Evolutionary conservation across 1,139 yeast genomes (phyloP), one percentile per base, ranked within the genome.

Genomic region (Yamadazyma triangularis): DNA sequence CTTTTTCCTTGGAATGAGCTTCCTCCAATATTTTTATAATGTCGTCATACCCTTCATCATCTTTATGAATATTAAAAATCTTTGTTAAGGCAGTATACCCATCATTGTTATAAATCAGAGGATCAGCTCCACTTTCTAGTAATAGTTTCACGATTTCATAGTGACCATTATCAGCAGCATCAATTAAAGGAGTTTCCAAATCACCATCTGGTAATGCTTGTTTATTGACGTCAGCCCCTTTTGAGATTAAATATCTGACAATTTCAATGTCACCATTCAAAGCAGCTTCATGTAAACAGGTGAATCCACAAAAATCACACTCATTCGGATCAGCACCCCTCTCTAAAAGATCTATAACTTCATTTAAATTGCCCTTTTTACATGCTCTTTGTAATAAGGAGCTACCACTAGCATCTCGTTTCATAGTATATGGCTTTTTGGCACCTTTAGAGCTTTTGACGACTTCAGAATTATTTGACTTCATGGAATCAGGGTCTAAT

Each of bases 201-300:
- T 86, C 95, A 36, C 82, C 87, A 9, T 79, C 84, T 6, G 85
- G 93, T 9, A 88, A 79, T 0, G 74, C 71, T 46, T 84, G 83
- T 8, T 80, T 73, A 54, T 88, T 84, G 4, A 85, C 81, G 40
- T 79, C 70, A 1, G 91, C 91, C 4, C 86, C 87, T 39, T 72
- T 59, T 13, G 66, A 64, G 8, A 82, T 56, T 28, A 83, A 56
- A 18, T 70, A 48, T 39, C 68, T 53, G 1, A 74, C 86, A 24
- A 82, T 73, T 2, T 76, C 73, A 4, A 69, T 53, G 45, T 70
- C 76, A 0, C 96, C 97, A 41, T 81, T 84, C 31, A 89, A 62
- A 0, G 96, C 95, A 2, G 96, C 96, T 50, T 86, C 95, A 44
- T 88, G 96, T 27, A 89, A 62, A 15, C 96, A 86, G 0, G 95